Evolutionary conservation across 208 protist species (phyloP), one percentile per base, ranked within the genome.

Genomic region (Tetramitus jugosus): DNA sequence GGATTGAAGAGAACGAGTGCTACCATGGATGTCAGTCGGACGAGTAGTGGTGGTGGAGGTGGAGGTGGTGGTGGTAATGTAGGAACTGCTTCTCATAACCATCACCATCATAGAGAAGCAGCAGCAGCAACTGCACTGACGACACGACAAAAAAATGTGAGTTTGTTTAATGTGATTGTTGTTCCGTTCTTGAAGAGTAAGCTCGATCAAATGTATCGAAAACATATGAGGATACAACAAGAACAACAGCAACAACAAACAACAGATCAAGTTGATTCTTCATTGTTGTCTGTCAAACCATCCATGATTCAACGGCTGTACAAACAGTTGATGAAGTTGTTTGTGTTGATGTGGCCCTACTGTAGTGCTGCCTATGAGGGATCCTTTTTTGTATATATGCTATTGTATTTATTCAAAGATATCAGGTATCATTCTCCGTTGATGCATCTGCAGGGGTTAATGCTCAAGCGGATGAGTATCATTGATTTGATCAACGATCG

Each of bases 171-270:
- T 23, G 2, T 53, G 4, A 31, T 74, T n/a, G 33, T 74, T 39
- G 37, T 74, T 39, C 67, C 67, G 39, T 74, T 53, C 37, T 23
- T 74, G 23, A 74, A 53, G 37, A 39, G 53, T 20, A 74, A 53
- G 35, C 53, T 52, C 4, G 67, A 74, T 31, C 6, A 33, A 23
- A 37, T 53, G 6, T 74, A 53, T 74, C 46, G 3, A 35, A 6
- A 39, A 65, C 2, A 65, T 40, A 20, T 33, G 7, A 23, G 3
- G 14, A 10, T 39, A 7, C 60, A 40, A 4, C 60, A 42, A 33
- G 8, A 42, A 65, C 29, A 3, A 33, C 3, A 23, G 10, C 60
- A 65, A 65, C 60, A 13, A 39, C 2, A 65, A 65, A 33, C 33
- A 4, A 17, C 3, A 65, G 10, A n/a, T n/a, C n/a, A n/a, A n/a